phyloP scores from a whole-genome alignment of 2,329 filamentous ascomycete genomes.

The Teratosphaeria nubilosa region DNA sequence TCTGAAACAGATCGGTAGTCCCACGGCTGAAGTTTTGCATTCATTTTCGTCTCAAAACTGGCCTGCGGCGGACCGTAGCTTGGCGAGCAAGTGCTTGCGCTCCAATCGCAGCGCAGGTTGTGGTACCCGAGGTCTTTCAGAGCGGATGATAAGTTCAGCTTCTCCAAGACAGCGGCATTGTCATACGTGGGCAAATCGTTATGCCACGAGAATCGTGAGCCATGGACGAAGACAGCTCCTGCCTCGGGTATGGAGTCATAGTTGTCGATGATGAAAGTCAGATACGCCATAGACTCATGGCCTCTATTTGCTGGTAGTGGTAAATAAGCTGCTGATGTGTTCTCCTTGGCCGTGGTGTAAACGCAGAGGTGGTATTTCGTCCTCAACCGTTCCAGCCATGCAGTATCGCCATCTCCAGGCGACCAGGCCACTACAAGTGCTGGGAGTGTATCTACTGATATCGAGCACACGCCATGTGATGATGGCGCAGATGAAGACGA shows the following conservation, averaged over 20 bases:
- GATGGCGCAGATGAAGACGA: conserved; percentile 22
- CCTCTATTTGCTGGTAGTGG: conserved; percentile 44
- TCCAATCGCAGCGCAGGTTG: conserved; percentile 44
- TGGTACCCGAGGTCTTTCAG: conserved; percentile 34
- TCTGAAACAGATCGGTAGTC: conserved; percentile 24
- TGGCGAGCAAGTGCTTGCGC: conserved; percentile 32
- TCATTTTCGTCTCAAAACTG: conserved; percentile 29
- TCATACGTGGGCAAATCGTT: conserved; percentile 43
- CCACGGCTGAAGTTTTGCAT: conserved; percentile 33
- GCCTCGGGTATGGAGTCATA: conserved; percentile 47
- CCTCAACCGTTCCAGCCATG: conserved; percentile 33
- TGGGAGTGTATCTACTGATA: conserved; percentile 29
- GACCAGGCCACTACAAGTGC: conserved; percentile 35
- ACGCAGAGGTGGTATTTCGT: conserved; percentile 37
- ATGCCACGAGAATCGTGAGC: conserved; percentile 47
- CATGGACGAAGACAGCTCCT: conserved; percentile 48
- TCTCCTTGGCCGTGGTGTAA: conserved; percentile 32
- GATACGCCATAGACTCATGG: conserved; percentile 52
- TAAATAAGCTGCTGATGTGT: conserved; percentile 23
- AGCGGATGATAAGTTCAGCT: conserved; percentile 31
- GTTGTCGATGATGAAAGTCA: conserved; percentile 50
- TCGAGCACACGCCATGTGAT: conserved; percentile 35
- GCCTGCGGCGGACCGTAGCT: conserved; percentile 26
- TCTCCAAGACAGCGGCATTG: conserved; percentile 31
- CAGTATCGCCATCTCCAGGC: conserved; percentile 31